Conservation (phyloP, 2,329 filamentous ascomycete species). For the Pezizomycotina sp. region DNA sequence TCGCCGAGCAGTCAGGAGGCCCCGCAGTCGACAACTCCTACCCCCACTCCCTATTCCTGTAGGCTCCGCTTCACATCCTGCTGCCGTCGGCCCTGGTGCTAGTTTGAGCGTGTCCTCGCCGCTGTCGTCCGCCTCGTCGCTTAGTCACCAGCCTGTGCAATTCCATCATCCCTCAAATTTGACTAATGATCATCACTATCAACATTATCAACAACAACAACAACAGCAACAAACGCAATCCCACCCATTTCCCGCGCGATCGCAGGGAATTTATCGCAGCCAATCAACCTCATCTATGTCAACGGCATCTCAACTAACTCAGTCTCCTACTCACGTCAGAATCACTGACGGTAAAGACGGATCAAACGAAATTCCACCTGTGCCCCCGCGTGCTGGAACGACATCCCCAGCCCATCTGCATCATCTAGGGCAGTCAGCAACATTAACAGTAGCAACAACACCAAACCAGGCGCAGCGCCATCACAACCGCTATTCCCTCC, state of each 20-base stretch:
- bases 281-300: constrained; percentile 10
- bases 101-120: constrained; percentile 2
- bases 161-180: too few relatives aligned
- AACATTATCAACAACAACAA: constrained; percentile 4
- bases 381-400: too few relatives aligned
- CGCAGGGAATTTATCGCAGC: too few relatives aligned
- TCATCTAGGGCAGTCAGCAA: too few relatives aligned
- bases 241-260: constrained; percentile 15
- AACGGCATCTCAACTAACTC: constrained; percentile 13
- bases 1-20: too few relatives aligned
- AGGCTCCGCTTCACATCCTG: constrained; percentile 10
- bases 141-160: constrained; percentile 1
- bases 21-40: constrained; percentile 17
- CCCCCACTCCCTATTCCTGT: constrained; percentile 12
- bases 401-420: too few relatives aligned
- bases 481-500: too few relatives aligned
- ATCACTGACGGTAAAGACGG: too few relatives aligned
- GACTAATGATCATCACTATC: constrained; percentile 11
- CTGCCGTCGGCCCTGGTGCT: constrained; percentile 2
- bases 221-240: constrained; percentile 9
- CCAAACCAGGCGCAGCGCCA: too few relatives aligned
- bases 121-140: constrained; percentile 2
- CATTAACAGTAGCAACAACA: too few relatives aligned
- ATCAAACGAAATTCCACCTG: too few relatives aligned
- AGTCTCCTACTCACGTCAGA: too few relatives aligned